Evolutionary conservation across 805 yeast species (phyloP).

Genomic region (Wickerhamomyces queroliae): DNA sequence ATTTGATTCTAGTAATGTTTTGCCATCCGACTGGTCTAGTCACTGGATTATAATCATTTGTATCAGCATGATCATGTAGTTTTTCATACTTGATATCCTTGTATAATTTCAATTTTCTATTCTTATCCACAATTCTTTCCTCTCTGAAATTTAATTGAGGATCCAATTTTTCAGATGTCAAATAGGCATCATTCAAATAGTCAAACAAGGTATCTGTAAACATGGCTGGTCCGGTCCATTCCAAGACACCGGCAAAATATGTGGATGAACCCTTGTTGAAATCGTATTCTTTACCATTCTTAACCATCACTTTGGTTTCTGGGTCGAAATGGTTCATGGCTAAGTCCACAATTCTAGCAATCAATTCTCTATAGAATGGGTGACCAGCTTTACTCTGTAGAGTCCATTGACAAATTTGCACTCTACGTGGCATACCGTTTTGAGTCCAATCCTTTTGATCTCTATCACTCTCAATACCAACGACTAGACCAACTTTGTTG

Average conservation of each 20-base stretch:
- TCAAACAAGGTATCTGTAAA: conserved; percentile 43
- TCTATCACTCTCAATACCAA: conserved; percentile 48
- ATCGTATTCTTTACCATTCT: conserved; percentile 23
- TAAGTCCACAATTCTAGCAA: conserved; percentile 46
- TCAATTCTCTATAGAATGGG: conserved; percentile 49
- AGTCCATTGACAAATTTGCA: conserved; percentile 59
- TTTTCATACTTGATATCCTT: conserved; percentile 4
- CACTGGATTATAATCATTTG: conserved; percentile 8
- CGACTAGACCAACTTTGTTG: conserved; percentile 44
- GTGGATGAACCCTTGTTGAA: conserved; percentile 45
- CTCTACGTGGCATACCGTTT: conserved; percentile 41
- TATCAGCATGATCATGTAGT: conserved; percentile 3
- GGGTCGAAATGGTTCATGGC: conserved; percentile 35
- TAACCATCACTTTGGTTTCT: conserved; percentile 21
- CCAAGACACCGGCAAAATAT: conserved; percentile 53
- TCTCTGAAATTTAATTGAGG: neutral
- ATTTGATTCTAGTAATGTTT: conserved; percentile 9
- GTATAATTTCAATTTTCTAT: conserved; percentile 7
- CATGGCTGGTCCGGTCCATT: conserved; percentile 48
- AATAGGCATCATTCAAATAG: conserved; percentile 29
- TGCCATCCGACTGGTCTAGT: conserved; percentile 11
- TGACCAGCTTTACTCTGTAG: conserved; percentile 57
- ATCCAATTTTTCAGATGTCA: neutral
- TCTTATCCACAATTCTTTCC: conserved; percentile 8
- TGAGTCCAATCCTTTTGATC: conserved; percentile 47